Conservation (phyloP, 2,329 filamentous ascomycete genomes). For the Talaromyces sp. region DNA sequence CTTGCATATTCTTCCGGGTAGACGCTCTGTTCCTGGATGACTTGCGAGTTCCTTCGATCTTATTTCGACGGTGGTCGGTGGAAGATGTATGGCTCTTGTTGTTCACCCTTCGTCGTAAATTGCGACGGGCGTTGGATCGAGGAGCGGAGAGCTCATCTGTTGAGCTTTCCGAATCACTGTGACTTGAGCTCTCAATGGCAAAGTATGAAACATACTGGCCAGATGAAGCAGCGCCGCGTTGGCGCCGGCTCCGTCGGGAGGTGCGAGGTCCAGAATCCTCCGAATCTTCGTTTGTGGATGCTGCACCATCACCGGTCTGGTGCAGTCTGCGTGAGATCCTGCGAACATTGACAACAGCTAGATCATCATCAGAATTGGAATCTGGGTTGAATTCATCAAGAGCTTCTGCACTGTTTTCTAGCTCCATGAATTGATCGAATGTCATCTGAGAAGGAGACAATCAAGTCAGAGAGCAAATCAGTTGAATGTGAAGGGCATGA, state of each 20-base stretch:
- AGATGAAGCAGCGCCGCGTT: neutral
- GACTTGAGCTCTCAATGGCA: neutral
- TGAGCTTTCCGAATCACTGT: slow-evolving; percentile 3
- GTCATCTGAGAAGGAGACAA: slow-evolving; percentile 28
- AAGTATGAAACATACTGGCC: slow-evolving; percentile 4
- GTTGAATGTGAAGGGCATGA: slow-evolving; percentile 10
- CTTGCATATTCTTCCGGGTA: slow-evolving; percentile 47
- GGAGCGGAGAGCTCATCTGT: slow-evolving; percentile 7
- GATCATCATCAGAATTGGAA: slow-evolving; percentile 16
- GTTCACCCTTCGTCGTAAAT: neutral
- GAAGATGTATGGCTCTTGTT: neutral
- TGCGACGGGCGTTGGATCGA: neutral
- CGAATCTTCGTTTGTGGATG: slow-evolving; percentile 2
- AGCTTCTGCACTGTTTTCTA: slow-evolving; percentile 30
- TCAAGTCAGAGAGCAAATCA: slow-evolving; percentile 8
- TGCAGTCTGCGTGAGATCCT: neutral
- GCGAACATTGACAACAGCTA: neutral
- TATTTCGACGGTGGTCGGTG: slow-evolving; percentile 15
- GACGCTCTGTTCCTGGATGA: slow-evolving; percentile 33
- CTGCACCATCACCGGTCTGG: slow-evolving; percentile 8
- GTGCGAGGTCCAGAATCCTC: neutral
- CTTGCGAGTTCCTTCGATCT: slow-evolving; percentile 24
- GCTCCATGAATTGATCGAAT: slow-evolving; percentile 26
- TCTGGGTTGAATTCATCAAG: slow-evolving; percentile 18
- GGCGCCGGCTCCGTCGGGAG: neutral